Percentiles rank a stretch among this genome's conserved stretches.
These are phyloP conservation scores for Tylopilus orsonianus DNA, from an alignment of 1,284 basidiomycete genomes.

Conservation along the genomic window DNA sequence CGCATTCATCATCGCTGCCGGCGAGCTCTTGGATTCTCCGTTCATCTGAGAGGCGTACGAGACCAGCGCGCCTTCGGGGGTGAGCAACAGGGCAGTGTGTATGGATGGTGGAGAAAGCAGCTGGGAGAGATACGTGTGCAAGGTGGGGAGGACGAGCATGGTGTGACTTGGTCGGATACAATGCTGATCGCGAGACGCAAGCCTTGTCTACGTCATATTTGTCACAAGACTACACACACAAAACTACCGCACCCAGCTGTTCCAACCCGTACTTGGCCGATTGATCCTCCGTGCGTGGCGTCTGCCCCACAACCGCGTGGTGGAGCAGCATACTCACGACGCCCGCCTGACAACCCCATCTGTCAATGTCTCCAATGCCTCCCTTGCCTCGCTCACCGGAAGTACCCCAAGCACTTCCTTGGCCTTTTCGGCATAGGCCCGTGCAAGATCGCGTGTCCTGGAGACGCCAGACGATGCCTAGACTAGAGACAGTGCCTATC, in stretches of 20 bases:
- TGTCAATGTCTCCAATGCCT: conserved; percentile 66
- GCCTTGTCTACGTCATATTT: neutral
- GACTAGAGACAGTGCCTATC: conserved; percentile 75
- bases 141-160: conserved; percentile 32
- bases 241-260: too few relatives aligned
- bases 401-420: conserved; percentile 68
- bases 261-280: too few relatives aligned
- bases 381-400: conserved; percentile 81
- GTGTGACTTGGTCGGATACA: conserved; percentile 5
- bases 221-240: too few relatives aligned
- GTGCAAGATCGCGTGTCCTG: conserved; percentile 78
- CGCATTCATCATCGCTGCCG: neutral
- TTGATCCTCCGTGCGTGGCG: too few relatives aligned
- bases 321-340: conserved; percentile 28
- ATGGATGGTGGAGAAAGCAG: conserved; percentile 31
- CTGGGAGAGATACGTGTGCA: conserved; percentile 31
- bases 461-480: conserved; percentile 74
- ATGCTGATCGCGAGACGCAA: neutral
- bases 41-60: conserved; percentile 31
- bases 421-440: conserved; percentile 77
- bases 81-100: conserved; percentile 33
- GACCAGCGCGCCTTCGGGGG: conserved; percentile 34
- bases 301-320: too few relatives aligned
- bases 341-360: conserved; percentile 53
- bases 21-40: conserved; percentile 7